Base-by-base conservation (phyloP, 2,329 filamentous ascomycete species). In the Colletotrichum phormii region DNA sequence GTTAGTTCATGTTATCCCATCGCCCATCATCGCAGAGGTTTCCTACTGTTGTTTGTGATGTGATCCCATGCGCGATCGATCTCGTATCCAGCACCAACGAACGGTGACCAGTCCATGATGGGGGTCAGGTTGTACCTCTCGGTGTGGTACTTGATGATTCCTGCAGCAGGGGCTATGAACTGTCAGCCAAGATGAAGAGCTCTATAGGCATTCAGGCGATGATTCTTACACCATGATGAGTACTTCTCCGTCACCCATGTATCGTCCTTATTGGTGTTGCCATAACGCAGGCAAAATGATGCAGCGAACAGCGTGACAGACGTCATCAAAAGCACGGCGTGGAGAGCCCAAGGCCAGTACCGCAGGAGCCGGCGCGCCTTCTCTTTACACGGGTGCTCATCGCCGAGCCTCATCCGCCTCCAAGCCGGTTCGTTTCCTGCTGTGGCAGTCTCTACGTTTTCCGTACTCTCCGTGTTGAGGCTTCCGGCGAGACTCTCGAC, bases 21-120 rank as follows among this genome's bases (percentile, higher is more conserved):
- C 29, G 75, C 77, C 26, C 76, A 24, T 75, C 73, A 24, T 67
- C 26, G 2, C 8, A 5, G 5, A 1, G 31, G 24, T 1, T 15
- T 46, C 77, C 76, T 73, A 82, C 81, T 77, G 71, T 84, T 82
- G 74, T 86, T 86, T 12, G 87, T 87, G 51, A 90, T 84, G 22
- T 85, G 84, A 61, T 89, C 83, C 89, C 89, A 91, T 6, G 87
- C 87, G 64, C 84, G 83, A 69, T 91, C 89, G 3, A 91, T 89
- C 13, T 88, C 85, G 2, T 86, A 83, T 0, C 89, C 88, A 51
- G 84, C 87, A 9, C 89, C 89, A 51, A 90, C 86, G 75, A 87
- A 91, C 3, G 84, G 83, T 0, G 86, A 85, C 18, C 72, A 76
- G 59, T 85, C 82, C 58, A 84, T 81, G n/a, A 85, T 79, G 0